A percentile compares a stretch with the other conserved stretches of the same genome.
These are phyloP conservation scores for Phoenix roebelenii DNA, from an alignment of 176 grass and related monocot genomes.

Conservation along the genomic window DNA sequence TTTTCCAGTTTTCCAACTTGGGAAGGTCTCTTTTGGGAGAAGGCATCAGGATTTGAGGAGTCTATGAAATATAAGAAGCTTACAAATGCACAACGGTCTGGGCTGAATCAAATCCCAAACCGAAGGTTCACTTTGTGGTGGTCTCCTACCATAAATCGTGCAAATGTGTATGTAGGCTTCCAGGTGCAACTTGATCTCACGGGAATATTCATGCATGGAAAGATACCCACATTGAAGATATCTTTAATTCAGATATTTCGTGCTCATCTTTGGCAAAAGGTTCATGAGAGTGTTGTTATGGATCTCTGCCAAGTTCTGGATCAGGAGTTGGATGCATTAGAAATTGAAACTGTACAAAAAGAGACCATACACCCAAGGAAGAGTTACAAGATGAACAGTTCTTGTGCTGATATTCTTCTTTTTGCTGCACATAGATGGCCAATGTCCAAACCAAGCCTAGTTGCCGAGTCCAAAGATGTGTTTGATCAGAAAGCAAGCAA, in stretches of 20 bases:
- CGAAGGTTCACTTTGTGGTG: constrained; percentile 96
- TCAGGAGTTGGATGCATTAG: constrained; percentile 88
- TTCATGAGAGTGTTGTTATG: constrained; percentile 99
- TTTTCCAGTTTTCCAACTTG: constrained; percentile 69
- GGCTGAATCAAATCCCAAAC: constrained; percentile 94
- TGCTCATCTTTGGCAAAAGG: constrained; percentile 98
- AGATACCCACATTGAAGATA: constrained; percentile 94
- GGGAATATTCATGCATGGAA: constrained; percentile 96
- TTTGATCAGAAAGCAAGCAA: constrained; percentile 99
- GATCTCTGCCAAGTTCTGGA: constrained; percentile 99
- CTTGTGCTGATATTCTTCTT: constrained; percentile 87
- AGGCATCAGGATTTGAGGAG: constrained; percentile 96
- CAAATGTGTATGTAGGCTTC: constrained; percentile 91
- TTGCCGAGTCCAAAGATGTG: constrained; percentile 93
- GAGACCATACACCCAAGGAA: constrained; percentile 98
- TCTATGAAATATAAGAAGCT: constrained; percentile 99
- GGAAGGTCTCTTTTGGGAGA: constrained; percentile 98
- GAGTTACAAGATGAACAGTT: constrained; percentile 99
- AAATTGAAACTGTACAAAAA: constrained; percentile 99
- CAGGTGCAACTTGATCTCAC: constrained; percentile 81
- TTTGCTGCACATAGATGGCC: constrained; percentile 98
- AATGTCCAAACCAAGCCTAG: constrained; percentile 96
- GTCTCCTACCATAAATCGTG: constrained; percentile 92
- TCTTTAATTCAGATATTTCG: constrained; percentile 98
- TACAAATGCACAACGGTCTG: constrained; percentile 92